Evolutionary conservation across 2,329 filamentous ascomycete genomes (phyloP).

Genomic region (Fusarium sp.): DNA sequence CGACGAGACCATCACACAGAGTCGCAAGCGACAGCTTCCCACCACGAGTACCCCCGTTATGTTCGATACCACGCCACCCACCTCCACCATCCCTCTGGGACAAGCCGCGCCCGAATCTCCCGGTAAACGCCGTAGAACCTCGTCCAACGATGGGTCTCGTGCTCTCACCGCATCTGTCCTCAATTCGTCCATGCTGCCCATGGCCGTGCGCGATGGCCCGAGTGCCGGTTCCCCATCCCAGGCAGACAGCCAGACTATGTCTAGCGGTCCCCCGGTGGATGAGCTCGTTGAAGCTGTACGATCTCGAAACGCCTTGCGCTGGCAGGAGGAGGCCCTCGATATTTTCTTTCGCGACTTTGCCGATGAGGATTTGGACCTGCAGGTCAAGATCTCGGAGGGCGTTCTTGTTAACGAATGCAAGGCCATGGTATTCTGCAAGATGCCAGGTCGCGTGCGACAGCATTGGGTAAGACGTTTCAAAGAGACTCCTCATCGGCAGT

Average conservation of each 20-base stretch:
- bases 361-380: conserved; percentile 69
- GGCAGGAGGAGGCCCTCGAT: conserved; percentile 71
- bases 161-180: conserved; percentile 43
- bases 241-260: conserved; percentile 35
- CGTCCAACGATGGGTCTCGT: conserved; percentile 47
- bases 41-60: conserved; percentile 30
- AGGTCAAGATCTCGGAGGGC: conserved; percentile 71
- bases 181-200: conserved; percentile 50
- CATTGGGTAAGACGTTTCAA: conserved; percentile 69
- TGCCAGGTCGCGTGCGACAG: conserved; percentile 64
- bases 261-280: conserved; percentile 51
- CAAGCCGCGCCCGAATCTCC: conserved; percentile 52
- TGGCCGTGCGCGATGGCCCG: conserved; percentile 38
- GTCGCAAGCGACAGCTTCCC: conserved; percentile 59
- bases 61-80: conserved; percentile 45
- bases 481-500: conserved; percentile 51
- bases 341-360: conserved; percentile 71
- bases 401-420: conserved; percentile 70
- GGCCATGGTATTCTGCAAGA: conserved; percentile 73
- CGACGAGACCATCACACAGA: conserved; percentile 62
- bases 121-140: conserved; percentile 54
- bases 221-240: conserved; percentile 40
- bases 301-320: conserved; percentile 58
- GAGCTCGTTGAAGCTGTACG: conserved; percentile 59
- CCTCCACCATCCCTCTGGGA: conserved; percentile 27